Evolutionary conservation across 495 filamentous ascomycete genomes (phyloP).

Genomic region (Podospora appendiculata): DNA sequence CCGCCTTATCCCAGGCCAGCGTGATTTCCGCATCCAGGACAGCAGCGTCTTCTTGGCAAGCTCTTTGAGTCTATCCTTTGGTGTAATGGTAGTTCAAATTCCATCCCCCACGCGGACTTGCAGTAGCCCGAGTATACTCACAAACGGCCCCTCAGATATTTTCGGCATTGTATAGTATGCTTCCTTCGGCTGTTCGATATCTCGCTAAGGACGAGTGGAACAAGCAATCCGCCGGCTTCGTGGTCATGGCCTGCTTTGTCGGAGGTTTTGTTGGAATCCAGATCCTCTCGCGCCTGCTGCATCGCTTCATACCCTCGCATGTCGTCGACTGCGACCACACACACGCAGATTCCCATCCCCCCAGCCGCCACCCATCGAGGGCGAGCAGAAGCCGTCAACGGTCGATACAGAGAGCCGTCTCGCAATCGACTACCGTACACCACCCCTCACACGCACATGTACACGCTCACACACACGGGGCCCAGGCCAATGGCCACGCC

Average conservation of each 20-base stretch:
- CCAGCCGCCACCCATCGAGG: conserved; percentile 8
- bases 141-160: conserved; percentile 55
- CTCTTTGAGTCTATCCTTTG: conserved; percentile 87
- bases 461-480: background rate
- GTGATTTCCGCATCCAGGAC: conserved; percentile 78
- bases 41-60: conserved; percentile 81
- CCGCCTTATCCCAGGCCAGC: conserved; percentile 57
- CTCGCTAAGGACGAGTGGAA: conserved; percentile 59
- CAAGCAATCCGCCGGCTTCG: conserved; percentile 58
- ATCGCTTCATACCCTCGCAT: conserved; percentile 82
- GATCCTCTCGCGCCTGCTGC: conserved; percentile 67
- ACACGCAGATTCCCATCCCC: conserved; percentile 37
- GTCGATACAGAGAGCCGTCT: conserved; percentile 18
- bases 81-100: conserved; percentile 79
- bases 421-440: conserved; percentile 14
- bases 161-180: conserved; percentile 88
- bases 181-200: conserved; percentile 75
- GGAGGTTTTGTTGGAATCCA: conserved; percentile 80
- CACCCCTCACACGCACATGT: conserved; percentile 14
- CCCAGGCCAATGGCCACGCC: background rate
- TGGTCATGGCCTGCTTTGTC: conserved; percentile 70
- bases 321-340: conserved; percentile 87
- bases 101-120: background rate
- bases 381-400: conserved; percentile 7
- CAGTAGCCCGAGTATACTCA: background rate